Evolutionary conservation across 371 early-diverging fungal genomes (phyloP).

Genomic region (Lichtheimia ornata): DNA sequence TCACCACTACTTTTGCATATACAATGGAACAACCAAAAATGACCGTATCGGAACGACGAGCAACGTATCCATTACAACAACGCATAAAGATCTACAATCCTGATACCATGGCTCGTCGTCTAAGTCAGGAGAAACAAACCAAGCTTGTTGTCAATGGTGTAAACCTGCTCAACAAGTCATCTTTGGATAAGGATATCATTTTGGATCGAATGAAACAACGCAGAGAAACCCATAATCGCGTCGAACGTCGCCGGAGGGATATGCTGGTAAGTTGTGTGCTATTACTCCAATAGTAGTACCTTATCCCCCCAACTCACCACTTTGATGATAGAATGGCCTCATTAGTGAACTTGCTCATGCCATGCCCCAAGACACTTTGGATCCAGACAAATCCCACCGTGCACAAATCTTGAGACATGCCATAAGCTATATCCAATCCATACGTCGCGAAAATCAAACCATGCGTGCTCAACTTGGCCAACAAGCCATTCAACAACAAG

Average conservation of each 20-base stretch:
- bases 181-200: slow-evolving; percentile 53
- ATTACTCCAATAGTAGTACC: no score
- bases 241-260: slow-evolving; percentile 59
- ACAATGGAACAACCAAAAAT: slow-evolving; percentile 7
- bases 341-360: slow-evolving; percentile 23
- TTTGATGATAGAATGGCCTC: slow-evolving; percentile 13
- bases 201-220: slow-evolving; percentile 53
- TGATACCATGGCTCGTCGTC: slow-evolving; percentile 21
- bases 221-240: slow-evolving; percentile 57
- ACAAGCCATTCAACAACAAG: slow-evolving; percentile 3
- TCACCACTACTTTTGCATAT: not conserved
- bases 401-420: slow-evolving; percentile 26
- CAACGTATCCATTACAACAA: slow-evolving; percentile 21
- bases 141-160: slow-evolving; percentile 47
- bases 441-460: slow-evolving; percentile 21
- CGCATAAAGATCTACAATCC: slow-evolving; percentile 22
- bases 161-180: slow-evolving; percentile 55
- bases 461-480: slow-evolving; percentile 12
- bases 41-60: slow-evolving; percentile 20
- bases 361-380: slow-evolving; percentile 8
- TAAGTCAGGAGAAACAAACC: slow-evolving; percentile 17
- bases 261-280: slow-evolving; percentile 23
- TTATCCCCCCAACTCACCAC: not conserved
- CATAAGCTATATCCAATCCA: slow-evolving; percentile 24
- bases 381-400: slow-evolving; percentile 19